Evolutionary conservation across 2,329 filamentous ascomycete species (phyloP), one percentile per base, ranked within the genome.

Genomic region (Cercospora zeae-maydis): DNA sequence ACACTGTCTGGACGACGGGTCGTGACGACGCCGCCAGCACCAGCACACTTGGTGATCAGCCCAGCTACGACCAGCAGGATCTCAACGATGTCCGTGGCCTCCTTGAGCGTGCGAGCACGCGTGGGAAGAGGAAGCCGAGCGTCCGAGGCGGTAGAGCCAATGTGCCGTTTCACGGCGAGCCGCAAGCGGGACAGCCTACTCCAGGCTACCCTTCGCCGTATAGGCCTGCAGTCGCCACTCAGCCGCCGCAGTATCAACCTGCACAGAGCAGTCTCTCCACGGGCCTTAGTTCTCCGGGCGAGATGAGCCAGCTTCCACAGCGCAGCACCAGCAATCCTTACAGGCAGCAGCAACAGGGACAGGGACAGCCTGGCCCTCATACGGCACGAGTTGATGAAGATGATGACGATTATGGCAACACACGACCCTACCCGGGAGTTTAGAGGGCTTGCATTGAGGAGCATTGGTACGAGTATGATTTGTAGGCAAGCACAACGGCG

Each of bases 41-140:
- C 14, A 75, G 70, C 66, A 75, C 72, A 9, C 67, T 76, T n/a
- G 68, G 68, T 52, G 72, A 72, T n/a, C 77, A 79, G 31, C 74
- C 77, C 9, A 80, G 75, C 64, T 75, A 74, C 58, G 79, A 80
- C 58, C 75, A 76, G 37, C 76, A 78, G 11, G 78, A 80, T 52
- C 64, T 80, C 21, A 78, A 81, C n/a, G 79, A 82, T 59, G 75
- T 82, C 11, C 75, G 77, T 19, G 77, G 78, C 27, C 63, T 81
- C 11, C 70, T 82, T 1, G 75, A 75, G 59, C 78, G 80, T 55
- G 78, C 75, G 47, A 79, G 74, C 72, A 80, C 77, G 4, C 71
- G 71, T 9, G 81, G 80, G 30, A 80, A 79, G 70, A 75, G 80
- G 16, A 74, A 73, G 62, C 69, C 73, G 10, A 70, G 69, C 60